Evolutionary conservation across 1,139 yeast genomes (phyloP), one percentile per base, ranked within the genome.

Genomic region (Saccharomyces hybrid): DNA sequence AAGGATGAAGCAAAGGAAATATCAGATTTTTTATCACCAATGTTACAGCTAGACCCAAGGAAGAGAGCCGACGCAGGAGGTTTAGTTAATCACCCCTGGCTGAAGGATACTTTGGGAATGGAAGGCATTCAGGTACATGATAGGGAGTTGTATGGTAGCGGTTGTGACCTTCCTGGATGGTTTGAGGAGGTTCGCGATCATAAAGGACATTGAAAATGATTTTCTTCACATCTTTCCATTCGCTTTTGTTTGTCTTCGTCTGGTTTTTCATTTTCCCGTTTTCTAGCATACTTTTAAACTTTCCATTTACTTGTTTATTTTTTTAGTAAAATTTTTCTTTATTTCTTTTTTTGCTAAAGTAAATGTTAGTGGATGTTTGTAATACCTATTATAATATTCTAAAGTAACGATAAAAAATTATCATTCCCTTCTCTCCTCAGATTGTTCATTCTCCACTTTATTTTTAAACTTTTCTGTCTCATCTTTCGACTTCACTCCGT

Each of bases 51-150:
- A 52, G 85, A 80, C 64, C 93, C 95, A 2, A 83, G 81, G 58
- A 73, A 74, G 53, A 75, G 95, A 62, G 86, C 89, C 0, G 91
- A 82, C 73, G 90, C 89, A 2, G 90, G 88, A 47, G 87, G 87
- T 42, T 78, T 82, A 83, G 80, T 83, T 25, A 81, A 83, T 58
- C 91, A 85, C 66, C 84, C 88, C 3, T 86, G 90, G 89, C 70
- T 86, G 42, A 75, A 68, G 3, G 85, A 81, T 65, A 84, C 86
- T 1, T 65, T 81, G 47, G 86, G 85, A 0, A 74, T 82, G 68
- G 85, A 81, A 60, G 75, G 79, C 60, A 79, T 81, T 25, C 54
- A 50, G 16, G 63, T 72, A 3, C 49, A 59, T 9, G 86, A 82
- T 63, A 71, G 84, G 66, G 73, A 79, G 5, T 76, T 82, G 13